Conservation (phyloP, 768 basidiomycete species). For the Suillus paluster region DNA sequence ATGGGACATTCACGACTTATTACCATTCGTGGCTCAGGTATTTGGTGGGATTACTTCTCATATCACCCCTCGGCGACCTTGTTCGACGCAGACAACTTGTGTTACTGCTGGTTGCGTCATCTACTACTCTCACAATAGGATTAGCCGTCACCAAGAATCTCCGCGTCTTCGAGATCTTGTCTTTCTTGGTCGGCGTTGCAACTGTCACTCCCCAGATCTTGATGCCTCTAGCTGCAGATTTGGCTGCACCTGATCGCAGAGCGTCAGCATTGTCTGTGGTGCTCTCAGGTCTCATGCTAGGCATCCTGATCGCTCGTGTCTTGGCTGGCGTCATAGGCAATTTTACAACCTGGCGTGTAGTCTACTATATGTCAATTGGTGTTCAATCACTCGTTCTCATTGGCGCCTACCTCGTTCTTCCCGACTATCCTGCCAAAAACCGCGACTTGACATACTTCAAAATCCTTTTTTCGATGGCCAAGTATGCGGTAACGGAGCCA, state of each 20-base stretch:
- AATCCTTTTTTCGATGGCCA: conserved; percentile 78
- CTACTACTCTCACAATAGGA: conserved; percentile 68
- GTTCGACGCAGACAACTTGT: conserved; percentile 75
- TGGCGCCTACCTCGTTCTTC: conserved; percentile 68
- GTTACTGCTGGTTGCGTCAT: conserved; percentile 56
- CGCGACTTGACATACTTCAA: conserved; percentile 63
- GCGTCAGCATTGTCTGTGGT: conserved; percentile 80
- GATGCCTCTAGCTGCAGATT: conserved; percentile 79
- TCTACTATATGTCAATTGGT: conserved; percentile 80
- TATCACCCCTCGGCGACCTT: conserved; percentile 85
- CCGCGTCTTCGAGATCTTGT: conserved; percentile 64
- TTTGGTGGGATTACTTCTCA: conserved; percentile 70
- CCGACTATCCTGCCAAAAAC: conserved; percentile 85
- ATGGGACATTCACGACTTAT: conserved; percentile 1
- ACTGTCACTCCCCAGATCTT: conserved; percentile 80
- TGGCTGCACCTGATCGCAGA: conserved; percentile 74
- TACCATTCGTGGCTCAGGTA: conserved; percentile 53
- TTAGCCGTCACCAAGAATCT: conserved; percentile 66
- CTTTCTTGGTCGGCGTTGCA: conserved; percentile 70
- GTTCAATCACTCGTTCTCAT: conserved; percentile 63
- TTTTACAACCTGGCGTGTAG: conserved; percentile 70
- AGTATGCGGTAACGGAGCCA: conserved; percentile 78
- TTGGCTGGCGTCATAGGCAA: conserved; percentile 77
- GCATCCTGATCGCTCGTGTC: conserved; percentile 75
- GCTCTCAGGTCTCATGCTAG: conserved; percentile 68